Evolutionary conservation across 441 rosid genomes (phyloP).

Genomic region (Hura crepitans): DNA sequence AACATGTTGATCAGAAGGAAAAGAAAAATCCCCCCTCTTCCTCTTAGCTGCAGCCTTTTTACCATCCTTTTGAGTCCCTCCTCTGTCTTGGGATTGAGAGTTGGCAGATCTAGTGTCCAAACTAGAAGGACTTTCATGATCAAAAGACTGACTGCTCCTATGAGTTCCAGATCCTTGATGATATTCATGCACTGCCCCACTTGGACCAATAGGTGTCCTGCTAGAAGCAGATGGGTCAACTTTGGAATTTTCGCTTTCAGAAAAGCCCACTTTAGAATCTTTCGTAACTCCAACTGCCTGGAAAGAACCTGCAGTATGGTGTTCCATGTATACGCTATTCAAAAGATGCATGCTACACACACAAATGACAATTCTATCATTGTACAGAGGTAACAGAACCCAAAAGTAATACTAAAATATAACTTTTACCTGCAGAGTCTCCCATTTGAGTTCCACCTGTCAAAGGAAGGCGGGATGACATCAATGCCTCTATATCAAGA

Average conservation of each 20-base stretch:
- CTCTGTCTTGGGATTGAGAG: constrained; percentile 83
- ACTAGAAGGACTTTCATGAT: constrained; percentile 95
- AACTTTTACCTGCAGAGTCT: constrained; percentile 74
- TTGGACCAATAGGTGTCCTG: constrained; percentile 72
- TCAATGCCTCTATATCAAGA: constrained; percentile 89
- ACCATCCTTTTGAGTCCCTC: constrained; percentile 50
- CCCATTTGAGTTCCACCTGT: constrained; percentile 67
- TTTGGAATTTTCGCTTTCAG: constrained; percentile 67
- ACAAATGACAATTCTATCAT: neutral
- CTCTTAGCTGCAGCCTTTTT: constrained; percentile 65
- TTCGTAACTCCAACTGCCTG: constrained; percentile 56
- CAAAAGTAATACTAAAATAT: constrained; percentile 14
- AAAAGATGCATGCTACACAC: constrained; percentile 7
- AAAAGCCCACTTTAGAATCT: constrained; percentile 51
- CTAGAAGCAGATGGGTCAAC: constrained; percentile 58
- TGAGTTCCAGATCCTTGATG: constrained; percentile 73
- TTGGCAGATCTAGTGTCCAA: constrained; percentile 81
- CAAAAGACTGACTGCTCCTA: constrained; percentile 70
- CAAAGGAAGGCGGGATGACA: constrained; percentile 64
- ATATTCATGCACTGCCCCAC: constrained; percentile 53
- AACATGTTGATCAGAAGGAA: constrained; percentile 42
- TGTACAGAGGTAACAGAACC: neutral
- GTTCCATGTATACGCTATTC: constrained; percentile 19
- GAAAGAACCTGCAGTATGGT: constrained; percentile 57
- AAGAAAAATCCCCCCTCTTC: constrained; percentile 70